Base-by-base conservation (phyloP, 805 yeast genomes). In the Ogataea allantospora region DNA sequence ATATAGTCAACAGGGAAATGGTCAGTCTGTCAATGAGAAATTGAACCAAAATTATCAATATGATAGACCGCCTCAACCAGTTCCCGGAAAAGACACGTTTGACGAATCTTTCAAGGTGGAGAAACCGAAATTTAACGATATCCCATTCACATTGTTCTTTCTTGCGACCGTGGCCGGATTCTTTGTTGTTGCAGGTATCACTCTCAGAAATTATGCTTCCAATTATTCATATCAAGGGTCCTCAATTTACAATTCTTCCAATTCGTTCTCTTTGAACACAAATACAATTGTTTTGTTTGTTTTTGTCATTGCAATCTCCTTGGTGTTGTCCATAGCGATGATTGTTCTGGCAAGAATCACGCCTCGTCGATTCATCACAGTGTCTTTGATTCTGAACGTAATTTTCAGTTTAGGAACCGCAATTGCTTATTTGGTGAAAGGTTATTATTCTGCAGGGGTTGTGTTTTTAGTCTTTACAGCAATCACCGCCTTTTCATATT, bases 401-500 rank as follows among this genome's bases (percentile, higher is more conserved):
- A 50, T 78, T 2, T 60, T 85, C 40, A 87, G 91, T 3, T 51
- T 87, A 18, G 95, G 84, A 12, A 80, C 95, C 5, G 77, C 88
- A 5, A 80, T 88, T 48, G 81, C 77, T 61, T 85, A 83, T 54
- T 70, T 88, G 51, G 79, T 71, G 1, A 69, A 73, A 48, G 66
- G 70, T 21, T 83, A 85, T 60, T 87, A 81, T 68, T 80, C 91
- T 4, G 91, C 95, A 0, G 96, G 88, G 2, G 68, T 85, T 43
- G 77, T 6, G 19, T 82, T 18, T 78, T 1, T 40, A 78, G 23
- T 54, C 1, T 42, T 50, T 21, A 45, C 59, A 0, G 40, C 43
- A 4, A 6, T 51, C 5, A 25, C 51, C 7, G 48, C 51, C 0
- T 30, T 41, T 22, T 44, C 50, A 7, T 46, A 46, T 22, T 53